These are phyloP conservation scores for Termitomyces sp. DNA, from an alignment of 768 basidiomycete genomes.

Conservation along the genomic window DNA sequence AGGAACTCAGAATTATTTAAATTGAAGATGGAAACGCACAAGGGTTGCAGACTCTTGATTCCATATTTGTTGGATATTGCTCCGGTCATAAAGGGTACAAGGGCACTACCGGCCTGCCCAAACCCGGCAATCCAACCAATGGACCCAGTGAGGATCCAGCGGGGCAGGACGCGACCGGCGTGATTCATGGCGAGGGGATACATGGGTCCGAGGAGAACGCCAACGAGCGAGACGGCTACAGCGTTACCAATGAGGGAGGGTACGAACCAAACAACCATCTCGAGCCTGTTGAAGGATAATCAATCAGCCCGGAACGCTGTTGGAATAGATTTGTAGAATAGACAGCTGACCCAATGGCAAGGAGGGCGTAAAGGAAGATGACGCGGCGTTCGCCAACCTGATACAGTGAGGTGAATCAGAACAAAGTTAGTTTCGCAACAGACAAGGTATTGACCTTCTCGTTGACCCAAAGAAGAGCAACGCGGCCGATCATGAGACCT, in stretches of 20 bases:
- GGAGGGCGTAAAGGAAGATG: slow-evolving; percentile 47
- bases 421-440: neutral
- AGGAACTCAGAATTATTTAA: neutral
- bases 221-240: slow-evolving; percentile 60
- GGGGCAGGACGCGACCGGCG: slow-evolving; percentile 62
- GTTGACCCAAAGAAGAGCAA: slow-evolving; percentile 54
- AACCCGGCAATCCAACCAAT: slow-evolving; percentile 69
- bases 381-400: slow-evolving; percentile 54
- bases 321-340: neutral
- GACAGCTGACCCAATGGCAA: slow-evolving; percentile 43
- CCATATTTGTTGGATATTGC: slow-evolving; percentile 60
- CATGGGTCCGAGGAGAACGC: slow-evolving; percentile 71
- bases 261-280: slow-evolving; percentile 63
- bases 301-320: neutral
- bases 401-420: neutral
- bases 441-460: slow-evolving; percentile 29
- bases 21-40: slow-evolving; percentile 39
- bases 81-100: slow-evolving; percentile 72
- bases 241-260: slow-evolving; percentile 62
- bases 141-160: slow-evolving; percentile 60
- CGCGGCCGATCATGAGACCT: slow-evolving; percentile 37
- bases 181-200: slow-evolving; percentile 76
- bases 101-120: slow-evolving; percentile 68
- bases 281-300: slow-evolving; percentile 24
- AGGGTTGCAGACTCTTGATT: slow-evolving; percentile 56